These are phyloP conservation scores for Uronychia setigera DNA, from an alignment of 73 alveolate genomes.

Conservation along the genomic window DNA sequence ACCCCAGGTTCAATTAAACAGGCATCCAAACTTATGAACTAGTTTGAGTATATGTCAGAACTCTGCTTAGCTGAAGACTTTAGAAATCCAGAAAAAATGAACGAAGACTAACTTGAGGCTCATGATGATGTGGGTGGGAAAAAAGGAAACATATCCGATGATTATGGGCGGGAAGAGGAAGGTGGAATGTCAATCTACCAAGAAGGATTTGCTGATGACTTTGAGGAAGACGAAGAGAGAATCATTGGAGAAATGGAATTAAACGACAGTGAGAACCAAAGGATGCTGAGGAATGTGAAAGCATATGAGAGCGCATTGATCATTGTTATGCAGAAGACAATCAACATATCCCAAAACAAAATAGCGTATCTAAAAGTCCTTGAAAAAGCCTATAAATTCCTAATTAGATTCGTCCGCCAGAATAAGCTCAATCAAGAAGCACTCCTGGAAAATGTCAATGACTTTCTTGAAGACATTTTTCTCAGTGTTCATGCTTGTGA, in stretches of 20 bases:
- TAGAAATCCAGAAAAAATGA: slow-evolving; percentile 1
- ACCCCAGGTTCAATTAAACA: neutral
- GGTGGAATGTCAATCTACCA: neutral
- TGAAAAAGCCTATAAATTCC: slow-evolving; percentile 8
- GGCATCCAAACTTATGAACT: slow-evolving; percentile 12
- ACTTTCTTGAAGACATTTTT: slow-evolving; percentile 39
- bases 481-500: slow-evolving; percentile 35
- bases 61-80: slow-evolving; percentile 6
- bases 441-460: slow-evolving; percentile 19
- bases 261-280: slow-evolving; percentile 26
- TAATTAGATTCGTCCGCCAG: slow-evolving; percentile 16
- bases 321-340: slow-evolving; percentile 18
- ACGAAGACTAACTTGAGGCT: slow-evolving; percentile 9
- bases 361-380: slow-evolving; percentile 9
- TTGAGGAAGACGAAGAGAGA: slow-evolving; percentile 3
- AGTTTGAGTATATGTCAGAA: slow-evolving; percentile 31
- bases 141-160: too few species aligned
- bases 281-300: slow-evolving; percentile 35
- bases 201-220: neutral
- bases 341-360: neutral
- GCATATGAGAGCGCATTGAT: slow-evolving; percentile 20
- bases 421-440: slow-evolving; percentile 12
- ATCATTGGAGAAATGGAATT: slow-evolving; percentile 9
- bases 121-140: neutral
- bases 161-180: too few species aligned